Conservation (phyloP, 164 flowering plant genomes). For the Saururus chinensis region DNA sequence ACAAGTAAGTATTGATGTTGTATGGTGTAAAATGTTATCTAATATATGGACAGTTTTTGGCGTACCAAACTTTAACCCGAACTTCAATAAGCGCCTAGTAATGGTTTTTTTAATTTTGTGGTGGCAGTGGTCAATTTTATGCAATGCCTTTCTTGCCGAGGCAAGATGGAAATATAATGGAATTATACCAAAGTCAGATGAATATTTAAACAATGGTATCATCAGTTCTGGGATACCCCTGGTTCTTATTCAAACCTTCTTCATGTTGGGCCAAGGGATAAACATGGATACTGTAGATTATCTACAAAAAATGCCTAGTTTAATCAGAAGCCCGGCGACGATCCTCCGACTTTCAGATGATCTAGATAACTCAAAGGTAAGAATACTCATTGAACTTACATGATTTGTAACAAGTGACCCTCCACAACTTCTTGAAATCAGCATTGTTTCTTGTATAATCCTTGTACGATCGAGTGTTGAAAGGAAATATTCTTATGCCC, state of each 20-base stretch:
- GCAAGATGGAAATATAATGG: background rate
- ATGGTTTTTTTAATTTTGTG: too few species aligned
- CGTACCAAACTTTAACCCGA: too few species aligned
- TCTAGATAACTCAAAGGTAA: background rate
- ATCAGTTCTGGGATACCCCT: background rate
- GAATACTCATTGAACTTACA: background rate
- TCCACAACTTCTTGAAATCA: background rate
- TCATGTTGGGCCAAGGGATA: background rate
- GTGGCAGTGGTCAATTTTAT: background rate
- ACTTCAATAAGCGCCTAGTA: too few species aligned
- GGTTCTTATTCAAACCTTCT: background rate
- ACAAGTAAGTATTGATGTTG: slow-evolving; percentile 16
- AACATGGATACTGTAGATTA: background rate
- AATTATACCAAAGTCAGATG: background rate
- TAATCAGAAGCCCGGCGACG: background rate
- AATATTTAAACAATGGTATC: background rate
- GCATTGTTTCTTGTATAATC: too few species aligned
- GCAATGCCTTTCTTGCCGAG: background rate
- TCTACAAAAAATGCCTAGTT: background rate
- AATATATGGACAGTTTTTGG: too few species aligned
- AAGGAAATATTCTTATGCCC: too few species aligned
- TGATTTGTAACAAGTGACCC: background rate
- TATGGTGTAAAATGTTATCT: too few species aligned
- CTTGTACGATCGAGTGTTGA: too few species aligned
- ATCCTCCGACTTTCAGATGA: background rate